phyloP scores from a whole-genome alignment of 768 basidiomycete species.

The Boletus reticuloceps region DNA sequence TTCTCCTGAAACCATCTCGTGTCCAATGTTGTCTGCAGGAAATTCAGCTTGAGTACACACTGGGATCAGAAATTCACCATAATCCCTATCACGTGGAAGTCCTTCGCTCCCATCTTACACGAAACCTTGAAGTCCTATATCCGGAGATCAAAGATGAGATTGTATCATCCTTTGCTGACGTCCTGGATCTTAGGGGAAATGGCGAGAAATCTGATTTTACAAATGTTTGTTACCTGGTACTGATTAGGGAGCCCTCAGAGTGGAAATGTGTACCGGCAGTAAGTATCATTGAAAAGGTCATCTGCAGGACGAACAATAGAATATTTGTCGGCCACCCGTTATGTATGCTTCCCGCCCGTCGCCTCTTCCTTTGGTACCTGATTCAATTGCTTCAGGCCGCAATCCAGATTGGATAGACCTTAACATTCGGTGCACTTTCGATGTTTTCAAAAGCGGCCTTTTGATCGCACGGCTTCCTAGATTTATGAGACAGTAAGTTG shows the following conservation, averaged over 20 bases:
- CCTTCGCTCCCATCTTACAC: conserved; percentile 31
- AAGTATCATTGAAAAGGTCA: conserved; percentile 29
- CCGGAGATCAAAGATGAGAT: conserved; percentile 47
- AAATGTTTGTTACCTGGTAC: too few species aligned
- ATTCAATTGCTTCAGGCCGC: not conserved
- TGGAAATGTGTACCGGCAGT: conserved; percentile 36
- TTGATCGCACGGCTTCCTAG: conserved; percentile 24
- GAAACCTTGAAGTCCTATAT: conserved; percentile 39
- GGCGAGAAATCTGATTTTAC: conserved; percentile 2
- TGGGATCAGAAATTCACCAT: conserved; percentile 31
- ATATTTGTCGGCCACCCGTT: conserved; percentile 47
- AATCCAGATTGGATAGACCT: conserved; percentile 4
- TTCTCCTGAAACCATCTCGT: too few species aligned
- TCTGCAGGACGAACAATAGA: conserved; percentile 31
- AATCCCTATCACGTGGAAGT: conserved; percentile 28
- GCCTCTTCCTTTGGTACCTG: not conserved
- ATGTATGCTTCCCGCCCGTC: conserved; percentile 31
- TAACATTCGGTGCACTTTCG: not conserved
- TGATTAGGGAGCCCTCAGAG: conserved; percentile 24
- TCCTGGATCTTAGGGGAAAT: conserved; percentile 24
- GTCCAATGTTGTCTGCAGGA: conserved; percentile 23
- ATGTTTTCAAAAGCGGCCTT: not conserved
- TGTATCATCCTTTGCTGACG: conserved; percentile 36
- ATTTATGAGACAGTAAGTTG: conserved; percentile 31
- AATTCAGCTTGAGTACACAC: conserved; percentile 36